Evolutionary conservation across 768 basidiomycete genomes (phyloP), one percentile per base, ranked within the genome.

Genomic region (Candolleomyces eurysporus): DNA sequence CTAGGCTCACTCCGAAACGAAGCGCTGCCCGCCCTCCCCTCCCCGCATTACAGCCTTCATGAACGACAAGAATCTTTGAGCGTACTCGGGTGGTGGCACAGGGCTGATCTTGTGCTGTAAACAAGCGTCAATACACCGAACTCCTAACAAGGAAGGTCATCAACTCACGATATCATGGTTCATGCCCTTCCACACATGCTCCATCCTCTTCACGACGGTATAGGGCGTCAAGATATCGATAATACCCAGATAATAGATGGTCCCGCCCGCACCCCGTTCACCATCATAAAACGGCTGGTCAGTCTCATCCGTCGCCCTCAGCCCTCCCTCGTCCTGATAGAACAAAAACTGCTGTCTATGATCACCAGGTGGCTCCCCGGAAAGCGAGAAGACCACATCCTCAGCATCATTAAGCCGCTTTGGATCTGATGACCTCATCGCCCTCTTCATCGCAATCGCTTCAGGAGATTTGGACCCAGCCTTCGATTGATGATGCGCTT

Each of bases 141-240:
- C 8, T 21, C 16, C 51, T 14, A 40, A 13, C 14, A 49, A 10
- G 19, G 40, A 49, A 58, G 56, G 50, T 48, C 57, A 64, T 59
- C n/a, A 0, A 86, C 94, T 72, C 67, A 97, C 96, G 66, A 90
- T 77, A 78, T 97, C 95, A 39, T 90, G 89, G 11, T 81, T 82
- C 67, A 97, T 73, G 30, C 94, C 92, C 77, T 97, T 96, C 92
- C 94, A 98, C 60, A 93, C 78, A 73, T 92, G 89, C 74, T 99
- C 97, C 19, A 89, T 58, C 71, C 85, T 86, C 82, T 99, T 99
- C 62, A 83, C 66, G 19, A 72, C 65, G 19, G 80, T 84, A 72
- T 93, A 99, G 2, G 96, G 96, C 26, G 97, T 98, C 62, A 96
- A 76, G 65, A 98, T 98, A 74, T 99, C 97, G 69, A 99, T 99